Evolutionary conservation across 1,284 basidiomycete species (phyloP).

Genomic region (Sparassis latifolia): DNA sequence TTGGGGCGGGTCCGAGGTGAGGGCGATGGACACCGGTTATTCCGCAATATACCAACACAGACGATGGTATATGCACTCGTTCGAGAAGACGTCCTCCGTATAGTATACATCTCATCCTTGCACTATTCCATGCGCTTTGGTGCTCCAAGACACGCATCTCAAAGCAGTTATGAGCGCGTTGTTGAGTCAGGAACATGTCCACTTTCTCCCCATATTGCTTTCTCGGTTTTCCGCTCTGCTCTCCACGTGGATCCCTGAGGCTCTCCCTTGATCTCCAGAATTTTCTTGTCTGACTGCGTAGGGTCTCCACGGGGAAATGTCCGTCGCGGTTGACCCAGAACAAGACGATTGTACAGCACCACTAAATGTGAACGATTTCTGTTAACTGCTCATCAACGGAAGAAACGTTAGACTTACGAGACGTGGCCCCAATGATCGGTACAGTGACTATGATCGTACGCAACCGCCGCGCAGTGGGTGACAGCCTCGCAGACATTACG

Average conservation of each 20-base stretch:
- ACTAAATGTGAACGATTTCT: slow-evolving; percentile 32
- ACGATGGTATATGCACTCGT: too few relatives aligned
- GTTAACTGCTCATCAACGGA: not conserved
- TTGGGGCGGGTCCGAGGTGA: not conserved
- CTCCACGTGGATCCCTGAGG: too few relatives aligned
- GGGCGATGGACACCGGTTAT: too few relatives aligned
- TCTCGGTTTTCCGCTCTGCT: too few relatives aligned
- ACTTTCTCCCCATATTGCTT: too few relatives aligned
- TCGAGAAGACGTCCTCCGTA: too few relatives aligned
- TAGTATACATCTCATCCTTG: too few relatives aligned
- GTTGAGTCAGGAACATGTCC: too few relatives aligned
- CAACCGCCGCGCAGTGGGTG: slow-evolving; percentile 46
- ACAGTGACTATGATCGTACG: slow-evolving; percentile 54
- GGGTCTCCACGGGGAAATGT: slow-evolving; percentile 22
- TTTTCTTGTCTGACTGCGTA: slow-evolving; percentile 14
- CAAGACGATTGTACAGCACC: slow-evolving; percentile 59
- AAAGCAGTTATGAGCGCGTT: not conserved
- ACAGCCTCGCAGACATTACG: slow-evolving; percentile 18
- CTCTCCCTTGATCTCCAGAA: slow-evolving; percentile 3
- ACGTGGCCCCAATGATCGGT: slow-evolving; percentile 57
- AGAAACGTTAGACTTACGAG: slow-evolving; percentile 29
- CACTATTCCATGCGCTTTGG: not conserved
- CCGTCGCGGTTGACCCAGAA: slow-evolving; percentile 52
- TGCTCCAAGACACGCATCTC: not conserved
- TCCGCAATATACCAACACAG: too few relatives aligned